Conservation (phyloP, 2,329 filamentous ascomycete species). For the Epichloe uncinata region DNA sequence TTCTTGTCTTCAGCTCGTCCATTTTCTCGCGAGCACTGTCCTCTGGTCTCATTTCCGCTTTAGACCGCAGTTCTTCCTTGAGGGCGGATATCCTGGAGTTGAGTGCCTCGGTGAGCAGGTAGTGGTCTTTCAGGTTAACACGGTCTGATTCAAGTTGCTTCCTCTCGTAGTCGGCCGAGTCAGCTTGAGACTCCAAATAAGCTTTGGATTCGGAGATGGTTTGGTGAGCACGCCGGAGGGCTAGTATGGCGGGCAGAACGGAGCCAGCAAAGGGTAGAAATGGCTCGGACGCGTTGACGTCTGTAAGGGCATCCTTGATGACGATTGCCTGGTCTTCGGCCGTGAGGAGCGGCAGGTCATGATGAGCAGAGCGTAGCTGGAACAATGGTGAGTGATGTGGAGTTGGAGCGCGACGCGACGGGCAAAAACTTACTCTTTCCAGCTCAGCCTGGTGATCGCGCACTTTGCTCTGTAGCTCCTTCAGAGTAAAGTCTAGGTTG, state of each 20-base stretch:
- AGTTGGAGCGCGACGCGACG: background rate
- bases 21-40: slow-evolving; percentile 51
- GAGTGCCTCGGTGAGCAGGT: slow-evolving; percentile 38
- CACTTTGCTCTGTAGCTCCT: slow-evolving; percentile 48
- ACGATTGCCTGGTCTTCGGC: slow-evolving; percentile 22
- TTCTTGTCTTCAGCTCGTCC: slow-evolving; percentile 45
- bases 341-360: slow-evolving; percentile 12
- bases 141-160: slow-evolving; percentile 37
- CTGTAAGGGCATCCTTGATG: slow-evolving; percentile 53
- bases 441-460: slow-evolving; percentile 39
- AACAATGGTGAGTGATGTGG: background rate
- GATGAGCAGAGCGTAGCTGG: slow-evolving; percentile 17
- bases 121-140: slow-evolving; percentile 39
- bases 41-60: slow-evolving; percentile 43
- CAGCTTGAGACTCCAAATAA: slow-evolving; percentile 36
- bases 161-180: slow-evolving; percentile 28
- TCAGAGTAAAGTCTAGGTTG: slow-evolving; percentile 53
- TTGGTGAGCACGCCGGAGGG: slow-evolving; percentile 52
- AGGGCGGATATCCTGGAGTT: slow-evolving; percentile 46
- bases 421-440: slow-evolving; percentile 24
- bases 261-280: slow-evolving; percentile 55
- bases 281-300: slow-evolving; percentile 46
- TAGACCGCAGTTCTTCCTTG: slow-evolving; percentile 40
- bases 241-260: slow-evolving; percentile 56
- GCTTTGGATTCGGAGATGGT: slow-evolving; percentile 51